Evolutionary conservation across 2,329 filamentous ascomycete genomes (phyloP).

Genomic region (Myriangium duriaei): DNA sequence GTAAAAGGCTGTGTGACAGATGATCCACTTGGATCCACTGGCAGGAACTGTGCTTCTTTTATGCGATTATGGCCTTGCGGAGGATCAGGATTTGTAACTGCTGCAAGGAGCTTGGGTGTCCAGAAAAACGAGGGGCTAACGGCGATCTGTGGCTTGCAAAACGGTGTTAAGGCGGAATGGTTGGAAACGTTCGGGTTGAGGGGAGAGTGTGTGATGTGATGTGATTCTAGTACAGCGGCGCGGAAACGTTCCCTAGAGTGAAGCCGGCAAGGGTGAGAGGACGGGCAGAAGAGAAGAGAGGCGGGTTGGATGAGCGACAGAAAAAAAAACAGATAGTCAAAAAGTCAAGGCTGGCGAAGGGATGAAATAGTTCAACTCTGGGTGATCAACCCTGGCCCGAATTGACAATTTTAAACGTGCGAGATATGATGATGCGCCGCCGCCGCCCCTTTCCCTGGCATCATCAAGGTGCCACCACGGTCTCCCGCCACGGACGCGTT

Average conservation of each 20-base stretch:
- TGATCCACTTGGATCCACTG: neutral
- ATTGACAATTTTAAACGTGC: neutral
- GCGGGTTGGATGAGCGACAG: neutral
- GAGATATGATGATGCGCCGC: neutral
- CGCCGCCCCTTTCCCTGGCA: neutral
- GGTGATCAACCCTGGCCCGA: neutral
- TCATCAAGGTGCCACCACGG: too few species aligned
- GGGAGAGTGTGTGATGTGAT: neutral
- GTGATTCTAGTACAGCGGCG: neutral
- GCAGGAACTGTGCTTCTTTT: neutral
- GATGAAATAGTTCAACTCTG: neutral
- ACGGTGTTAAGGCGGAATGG: neutral
- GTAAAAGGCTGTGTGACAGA: neutral
- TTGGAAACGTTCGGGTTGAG: neutral
- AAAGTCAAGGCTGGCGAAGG: neutral
- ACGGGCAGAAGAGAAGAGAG: neutral
- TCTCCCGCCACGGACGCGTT: neutral
- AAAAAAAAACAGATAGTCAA: neutral
- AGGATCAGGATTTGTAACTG: neutral
- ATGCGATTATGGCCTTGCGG: neutral
- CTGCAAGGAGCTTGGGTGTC: neutral
- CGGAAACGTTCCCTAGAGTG: neutral
- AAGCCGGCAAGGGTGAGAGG: neutral
- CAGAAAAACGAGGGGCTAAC: neutral
- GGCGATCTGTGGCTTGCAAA: neutral